phyloP scores from a whole-genome alignment of 352 stramenopile genomes.

The Phytophthora quininea region DNA sequence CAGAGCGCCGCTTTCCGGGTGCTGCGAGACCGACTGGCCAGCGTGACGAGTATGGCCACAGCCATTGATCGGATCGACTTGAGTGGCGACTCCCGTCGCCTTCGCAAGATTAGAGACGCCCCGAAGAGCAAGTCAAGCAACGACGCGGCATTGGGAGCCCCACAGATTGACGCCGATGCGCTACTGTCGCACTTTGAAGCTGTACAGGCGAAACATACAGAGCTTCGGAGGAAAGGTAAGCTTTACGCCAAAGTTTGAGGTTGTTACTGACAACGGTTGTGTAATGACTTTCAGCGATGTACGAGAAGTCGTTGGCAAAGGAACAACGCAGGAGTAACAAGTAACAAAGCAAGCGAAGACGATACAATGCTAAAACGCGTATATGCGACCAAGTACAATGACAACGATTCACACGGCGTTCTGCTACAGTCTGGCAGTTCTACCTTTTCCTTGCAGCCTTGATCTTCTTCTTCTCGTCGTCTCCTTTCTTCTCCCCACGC shows the following conservation, averaged over 20 bases:
- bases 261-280: not conserved
- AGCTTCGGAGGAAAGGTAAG: slow-evolving; percentile 74
- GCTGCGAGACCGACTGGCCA: slow-evolving; percentile 80
- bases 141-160: slow-evolving; percentile 12
- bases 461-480: slow-evolving; percentile 22
- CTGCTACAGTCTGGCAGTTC: not conserved
- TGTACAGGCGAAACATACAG: slow-evolving; percentile 74
- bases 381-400: slow-evolving; percentile 12
- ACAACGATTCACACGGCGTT: slow-evolving; percentile 8
- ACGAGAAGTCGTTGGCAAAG: slow-evolving; percentile 74
- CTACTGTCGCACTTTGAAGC: slow-evolving; percentile 78
- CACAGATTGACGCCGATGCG: slow-evolving; percentile 53
- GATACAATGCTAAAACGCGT: slow-evolving; percentile 15
- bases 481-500: slow-evolving; percentile 35
- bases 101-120: slow-evolving; percentile 17
- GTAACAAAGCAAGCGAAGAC: slow-evolving; percentile 8
- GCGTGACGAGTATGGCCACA: slow-evolving; percentile 89
- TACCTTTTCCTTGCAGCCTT: slow-evolving; percentile 20
- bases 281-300: slow-evolving; percentile 33
- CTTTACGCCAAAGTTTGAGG: not conserved
- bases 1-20: slow-evolving; percentile 91
- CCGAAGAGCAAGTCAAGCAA: slow-evolving; percentile 23
- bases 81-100: slow-evolving; percentile 32
- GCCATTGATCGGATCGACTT: slow-evolving; percentile 81
- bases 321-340: slow-evolving; percentile 37